Evolutionary conservation across 2,329 filamentous ascomycete species (phyloP).

Genomic region (Cercospora sp.): DNA sequence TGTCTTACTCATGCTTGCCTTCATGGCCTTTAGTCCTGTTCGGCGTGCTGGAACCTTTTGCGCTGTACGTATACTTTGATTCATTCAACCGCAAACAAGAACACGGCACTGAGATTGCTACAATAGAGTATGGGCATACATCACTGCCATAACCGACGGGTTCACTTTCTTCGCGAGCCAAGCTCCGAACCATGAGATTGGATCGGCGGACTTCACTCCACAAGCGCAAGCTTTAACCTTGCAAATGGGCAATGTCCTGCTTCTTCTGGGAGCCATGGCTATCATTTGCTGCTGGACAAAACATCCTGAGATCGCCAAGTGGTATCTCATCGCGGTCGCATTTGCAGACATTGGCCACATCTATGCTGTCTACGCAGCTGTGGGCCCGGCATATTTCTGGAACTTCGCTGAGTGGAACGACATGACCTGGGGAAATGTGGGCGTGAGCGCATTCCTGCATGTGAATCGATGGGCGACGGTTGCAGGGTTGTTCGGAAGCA

Average conservation of each 20-base stretch:
- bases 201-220: conserved; percentile 9
- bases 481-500: conserved; percentile 18
- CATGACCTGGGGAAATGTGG: conserved; percentile 26
- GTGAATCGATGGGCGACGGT: conserved; percentile 21
- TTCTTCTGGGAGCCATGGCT: conserved; percentile 23
- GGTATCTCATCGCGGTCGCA: conserved; percentile 22
- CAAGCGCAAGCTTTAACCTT: conserved; percentile 22
- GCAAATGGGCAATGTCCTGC: conserved; percentile 21
- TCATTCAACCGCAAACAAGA: background rate
- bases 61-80: conserved; percentile 13
- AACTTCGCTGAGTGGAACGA: conserved; percentile 22
- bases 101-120: background rate
- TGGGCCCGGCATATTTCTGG: conserved; percentile 20
- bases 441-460: conserved; percentile 20
- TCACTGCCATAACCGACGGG: conserved; percentile 10
- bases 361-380: conserved; percentile 22
- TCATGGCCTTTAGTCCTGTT: conserved; percentile 22
- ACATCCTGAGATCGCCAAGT: conserved; percentile 11
- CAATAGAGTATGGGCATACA: conserved; percentile 21
- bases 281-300: conserved; percentile 28
- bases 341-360: conserved; percentile 26
- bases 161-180: conserved; percentile 23
- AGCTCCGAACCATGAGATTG: conserved; percentile 11
- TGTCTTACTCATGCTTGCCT: conserved; percentile 19
- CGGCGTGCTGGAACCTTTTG: conserved; percentile 24